Evolutionary conservation across 2,329 filamentous ascomycete species (phyloP).

Genomic region (Huntiella moniliformis): DNA sequence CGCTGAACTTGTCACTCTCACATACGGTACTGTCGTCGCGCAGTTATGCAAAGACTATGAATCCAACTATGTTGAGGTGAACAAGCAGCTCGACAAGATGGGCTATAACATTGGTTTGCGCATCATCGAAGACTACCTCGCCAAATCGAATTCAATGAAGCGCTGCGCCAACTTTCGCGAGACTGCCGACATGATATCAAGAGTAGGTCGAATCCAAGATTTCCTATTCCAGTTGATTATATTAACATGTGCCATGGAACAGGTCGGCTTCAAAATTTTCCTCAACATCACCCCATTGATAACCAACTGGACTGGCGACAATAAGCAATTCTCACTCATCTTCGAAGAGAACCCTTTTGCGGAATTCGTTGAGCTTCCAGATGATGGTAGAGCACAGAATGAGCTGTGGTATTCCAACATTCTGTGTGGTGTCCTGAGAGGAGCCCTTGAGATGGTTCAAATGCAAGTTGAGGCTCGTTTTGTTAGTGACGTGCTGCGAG

Average conservation of each 20-base stretch:
- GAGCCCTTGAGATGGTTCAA: conserved; percentile 94
- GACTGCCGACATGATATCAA: conserved; percentile 90
- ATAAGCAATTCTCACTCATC: conserved; percentile 86
- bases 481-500: conserved; percentile 77
- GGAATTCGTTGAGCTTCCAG: conserved; percentile 92
- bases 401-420: conserved; percentile 99
- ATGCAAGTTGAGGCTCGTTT: conserved; percentile 98
- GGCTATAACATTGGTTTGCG: conserved; percentile 95
- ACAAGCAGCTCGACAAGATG: conserved; percentile 97
- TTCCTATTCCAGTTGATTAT: background rate
- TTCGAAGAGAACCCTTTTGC: conserved; percentile 95
- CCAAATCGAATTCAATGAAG: conserved; percentile 78
- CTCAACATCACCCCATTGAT: conserved; percentile 88
- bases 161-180: conserved; percentile 85
- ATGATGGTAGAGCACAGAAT: conserved; percentile 87
- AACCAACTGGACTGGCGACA: conserved; percentile 90
- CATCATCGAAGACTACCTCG: conserved; percentile 91
- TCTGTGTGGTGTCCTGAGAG: conserved; percentile 76
- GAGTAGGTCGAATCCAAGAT: conserved; percentile 33
- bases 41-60: conserved; percentile 96
- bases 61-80: conserved; percentile 83
- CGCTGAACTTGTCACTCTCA: conserved; percentile 88
- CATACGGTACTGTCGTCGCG: conserved; percentile 92
- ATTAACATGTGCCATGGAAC: background rate
- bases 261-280: conserved; percentile 99